Evolutionary conservation across 1,284 basidiomycete species (phyloP), one percentile per base, ranked within the genome.

Genomic region (Rhizopogon hawkerae): DNA sequence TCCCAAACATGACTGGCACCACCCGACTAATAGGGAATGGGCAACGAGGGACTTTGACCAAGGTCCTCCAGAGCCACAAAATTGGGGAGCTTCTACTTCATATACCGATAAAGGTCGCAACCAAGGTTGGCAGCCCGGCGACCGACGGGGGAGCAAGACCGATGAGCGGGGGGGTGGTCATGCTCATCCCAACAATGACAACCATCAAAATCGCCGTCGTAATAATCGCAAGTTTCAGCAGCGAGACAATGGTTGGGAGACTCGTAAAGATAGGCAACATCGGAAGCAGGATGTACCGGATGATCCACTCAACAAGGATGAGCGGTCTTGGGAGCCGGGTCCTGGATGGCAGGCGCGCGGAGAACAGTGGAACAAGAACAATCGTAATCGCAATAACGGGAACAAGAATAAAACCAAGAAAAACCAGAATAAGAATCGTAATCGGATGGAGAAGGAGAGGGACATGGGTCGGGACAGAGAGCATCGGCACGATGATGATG

Each of bases 261-360:
- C 59, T 39, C 62, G 66, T 37, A 67, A 64, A 33, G 64, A 64
- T 43, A 56, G 63, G 9, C 63, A 62, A 49, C 53, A 57, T 37
- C 60, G 62, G 4, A 51, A 21, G 1, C 65, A 58, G 51, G 64
- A 65, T 10, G 13, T 35, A 35, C 48, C 63, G 51, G 68, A 69
- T n/a, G 53, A 50, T 5, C 50, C 60, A 29, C 5, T 55, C 38
- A 46, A 56, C 9, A 54, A 60, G 42, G 71, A 67, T 57, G 75
- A 75, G 48, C 74, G 80, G 46, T 66, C 75, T 52, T 84, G 82
- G 81, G 81, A 83, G 57, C 79, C 81, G 53, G 78, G 79, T 33
- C 73, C 79, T 35, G 69, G 71, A 9, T 84, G 82, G 79, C 74
- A 78, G 49, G 60, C 62, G 49, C 71, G 67, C 26, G 60, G 60